Conservation (phyloP, 108 stramenopile species). For the Nitzschia sp. region DNA sequence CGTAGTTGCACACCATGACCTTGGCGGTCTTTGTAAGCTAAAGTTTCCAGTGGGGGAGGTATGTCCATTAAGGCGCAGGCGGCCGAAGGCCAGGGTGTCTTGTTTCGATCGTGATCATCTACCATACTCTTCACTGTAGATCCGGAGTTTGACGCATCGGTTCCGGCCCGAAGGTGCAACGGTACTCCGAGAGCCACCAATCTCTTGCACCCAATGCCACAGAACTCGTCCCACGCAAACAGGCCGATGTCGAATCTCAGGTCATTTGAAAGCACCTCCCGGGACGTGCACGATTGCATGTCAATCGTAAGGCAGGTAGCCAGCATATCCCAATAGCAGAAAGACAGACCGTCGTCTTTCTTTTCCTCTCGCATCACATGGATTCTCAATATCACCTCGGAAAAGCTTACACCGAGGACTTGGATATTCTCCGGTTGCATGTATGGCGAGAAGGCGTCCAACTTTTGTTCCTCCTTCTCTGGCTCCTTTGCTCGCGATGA, state of each 20-base stretch:
- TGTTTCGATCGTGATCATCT: slow-evolving; percentile 6
- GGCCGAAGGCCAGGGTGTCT: slow-evolving; percentile 60
- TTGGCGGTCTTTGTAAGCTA: slow-evolving; percentile 31
- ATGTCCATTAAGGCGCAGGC: slow-evolving; percentile 62
- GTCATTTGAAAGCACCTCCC: slow-evolving; percentile 51
- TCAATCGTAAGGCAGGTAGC: slow-evolving; percentile 56
- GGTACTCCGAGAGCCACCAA: slow-evolving; percentile 39
- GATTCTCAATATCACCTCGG: slow-evolving; percentile 56
- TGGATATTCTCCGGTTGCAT: slow-evolving; percentile 82
- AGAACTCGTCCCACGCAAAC: slow-evolving; percentile 49
- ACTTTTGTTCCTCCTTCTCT: background rate
- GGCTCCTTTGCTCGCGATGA: slow-evolving; percentile 6
- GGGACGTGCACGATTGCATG: slow-evolving; percentile 44
- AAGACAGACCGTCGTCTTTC: slow-evolving; percentile 44
- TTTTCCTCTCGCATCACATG: slow-evolving; percentile 53
- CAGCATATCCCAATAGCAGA: slow-evolving; percentile 67
- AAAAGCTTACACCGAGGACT: slow-evolving; percentile 53
- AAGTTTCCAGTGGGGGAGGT: slow-evolving; percentile 49
- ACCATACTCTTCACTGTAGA: background rate
- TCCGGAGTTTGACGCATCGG: slow-evolving; percentile 16
- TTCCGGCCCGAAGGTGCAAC: slow-evolving; percentile 8
- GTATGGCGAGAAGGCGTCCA: slow-evolving; percentile 49
- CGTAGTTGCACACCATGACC: slow-evolving; percentile 45
- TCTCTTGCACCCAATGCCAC: slow-evolving; percentile 42
- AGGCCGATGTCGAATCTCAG: slow-evolving; percentile 53